Conservation (phyloP, 225 moss, liverwort and hornwort species). For the Pseudoscleropodium purum region DNA sequence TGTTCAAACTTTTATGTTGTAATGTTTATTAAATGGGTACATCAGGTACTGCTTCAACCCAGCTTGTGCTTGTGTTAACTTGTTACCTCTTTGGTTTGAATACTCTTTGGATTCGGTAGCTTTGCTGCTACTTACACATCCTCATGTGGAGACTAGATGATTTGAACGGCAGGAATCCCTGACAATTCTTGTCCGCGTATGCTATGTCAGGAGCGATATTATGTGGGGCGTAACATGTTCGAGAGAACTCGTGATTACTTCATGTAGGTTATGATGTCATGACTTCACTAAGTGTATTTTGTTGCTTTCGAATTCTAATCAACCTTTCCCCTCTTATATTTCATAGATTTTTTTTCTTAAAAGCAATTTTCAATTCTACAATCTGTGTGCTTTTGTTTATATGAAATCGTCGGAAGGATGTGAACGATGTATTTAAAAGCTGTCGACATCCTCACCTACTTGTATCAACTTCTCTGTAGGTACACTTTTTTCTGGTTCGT, state of each 20-base stretch:
- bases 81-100: neutral
- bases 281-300: neutral
- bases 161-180: neutral
- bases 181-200: neutral
- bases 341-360: neutral
- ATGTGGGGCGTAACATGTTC: conserved; percentile 48
- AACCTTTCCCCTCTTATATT: neutral
- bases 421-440: neutral
- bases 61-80: neutral
- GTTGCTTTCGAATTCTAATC: neutral
- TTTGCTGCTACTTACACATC: neutral
- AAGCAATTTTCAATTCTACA: neutral
- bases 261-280: conserved; percentile 18
- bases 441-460: neutral
- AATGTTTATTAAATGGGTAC: conserved; percentile 65
- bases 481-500: conserved; percentile 78
- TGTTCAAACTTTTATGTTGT: conserved; percentile 59
- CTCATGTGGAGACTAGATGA: neutral
- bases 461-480: conserved; percentile 28
- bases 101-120: neutral
- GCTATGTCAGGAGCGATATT: conserved; percentile 38
- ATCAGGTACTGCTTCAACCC: conserved; percentile 51
- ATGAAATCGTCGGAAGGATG: neutral
- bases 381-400: neutral
- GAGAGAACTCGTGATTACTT: conserved; percentile 62